phyloP scores from a whole-genome alignment of 495 filamentous ascomycete genomes.

The Penicillium bovifimosum region DNA sequence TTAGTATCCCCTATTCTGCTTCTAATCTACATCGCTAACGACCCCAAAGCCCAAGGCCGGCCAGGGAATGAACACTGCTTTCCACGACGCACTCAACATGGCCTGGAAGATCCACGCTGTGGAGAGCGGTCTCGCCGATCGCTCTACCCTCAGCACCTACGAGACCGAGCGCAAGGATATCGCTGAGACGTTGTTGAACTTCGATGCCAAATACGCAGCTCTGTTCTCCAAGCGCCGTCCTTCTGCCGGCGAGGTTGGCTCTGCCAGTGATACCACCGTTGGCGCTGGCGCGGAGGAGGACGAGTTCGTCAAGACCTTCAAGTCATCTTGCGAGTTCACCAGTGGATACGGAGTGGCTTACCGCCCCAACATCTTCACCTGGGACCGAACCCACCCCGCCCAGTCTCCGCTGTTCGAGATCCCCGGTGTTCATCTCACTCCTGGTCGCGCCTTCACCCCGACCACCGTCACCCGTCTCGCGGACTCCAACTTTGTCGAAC shows the following conservation, averaged over 20 bases:
- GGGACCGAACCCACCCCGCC: constrained; percentile 65
- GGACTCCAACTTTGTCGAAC: constrained; percentile 78
- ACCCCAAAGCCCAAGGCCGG: constrained; percentile 55
- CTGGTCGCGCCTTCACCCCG: constrained; percentile 68
- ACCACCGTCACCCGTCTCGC: constrained; percentile 75
- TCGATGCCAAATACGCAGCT: constrained; percentile 62
- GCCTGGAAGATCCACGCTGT: constrained; percentile 77
- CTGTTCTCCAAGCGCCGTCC: constrained; percentile 60
- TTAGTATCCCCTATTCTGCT: constrained; percentile 27
- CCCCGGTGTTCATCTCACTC: constrained; percentile 52
- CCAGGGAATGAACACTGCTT: constrained; percentile 51
- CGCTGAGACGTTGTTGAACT: constrained; percentile 64
- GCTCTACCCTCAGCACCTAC: constrained; percentile 62
- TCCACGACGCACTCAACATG: constrained; percentile 60
- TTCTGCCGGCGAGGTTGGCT: constrained; percentile 51
- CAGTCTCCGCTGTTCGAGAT: constrained; percentile 63
- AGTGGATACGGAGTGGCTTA: constrained; percentile 62
- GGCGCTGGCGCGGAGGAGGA: constrained; percentile 42
- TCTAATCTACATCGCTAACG: constrained; percentile 18
- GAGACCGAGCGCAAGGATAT: constrained; percentile 64
- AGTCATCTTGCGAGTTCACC: constrained; percentile 60
- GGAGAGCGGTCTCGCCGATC: constrained; percentile 54
- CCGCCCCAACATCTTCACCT: constrained; percentile 60
- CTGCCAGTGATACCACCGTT: constrained; percentile 34
- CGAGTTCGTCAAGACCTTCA: constrained; percentile 61